Percentiles rank a stretch among this genome's conserved stretches.
phyloP scores from a whole-genome alignment of 176 grass and related monocot genomes.

The Rhipidocladum racemiflorum region DNA sequence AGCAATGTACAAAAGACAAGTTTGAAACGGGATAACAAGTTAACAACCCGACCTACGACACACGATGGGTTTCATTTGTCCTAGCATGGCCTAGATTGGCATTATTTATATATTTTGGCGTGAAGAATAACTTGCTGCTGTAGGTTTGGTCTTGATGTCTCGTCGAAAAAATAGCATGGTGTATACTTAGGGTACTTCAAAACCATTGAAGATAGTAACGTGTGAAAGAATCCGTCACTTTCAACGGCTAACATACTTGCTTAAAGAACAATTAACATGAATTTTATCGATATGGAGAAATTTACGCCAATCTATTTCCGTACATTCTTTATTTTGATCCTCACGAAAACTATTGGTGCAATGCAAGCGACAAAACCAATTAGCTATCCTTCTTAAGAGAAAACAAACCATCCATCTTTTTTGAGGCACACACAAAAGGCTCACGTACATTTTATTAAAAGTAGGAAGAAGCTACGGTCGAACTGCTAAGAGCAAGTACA shows the following conservation, averaged over 20 bases:
- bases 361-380: too few relatives aligned
- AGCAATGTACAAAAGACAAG: not conserved
- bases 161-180: not conserved
- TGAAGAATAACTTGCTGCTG: not conserved
- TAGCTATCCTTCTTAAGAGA: not conserved
- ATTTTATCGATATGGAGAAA: too few relatives aligned
- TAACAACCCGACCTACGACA: not conserved
- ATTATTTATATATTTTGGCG: too few relatives aligned
- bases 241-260: not conserved
- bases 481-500: too few relatives aligned
- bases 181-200: too few relatives aligned
- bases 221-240: not conserved
- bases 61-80: not conserved
- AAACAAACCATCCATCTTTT: not conserved
- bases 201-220: not conserved
- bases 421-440: too few relatives aligned
- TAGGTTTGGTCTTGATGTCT: not conserved
- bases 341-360: too few relatives aligned
- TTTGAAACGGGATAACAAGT: not conserved
- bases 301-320: too few relatives aligned
- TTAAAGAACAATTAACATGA: not conserved
- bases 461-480: too few relatives aligned
- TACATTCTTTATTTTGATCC: too few relatives aligned
- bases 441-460: too few relatives aligned
- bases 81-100: not conserved